Evolutionary conservation across 345 rosid species (phyloP).

Genomic region (Populus pruinosa): DNA sequence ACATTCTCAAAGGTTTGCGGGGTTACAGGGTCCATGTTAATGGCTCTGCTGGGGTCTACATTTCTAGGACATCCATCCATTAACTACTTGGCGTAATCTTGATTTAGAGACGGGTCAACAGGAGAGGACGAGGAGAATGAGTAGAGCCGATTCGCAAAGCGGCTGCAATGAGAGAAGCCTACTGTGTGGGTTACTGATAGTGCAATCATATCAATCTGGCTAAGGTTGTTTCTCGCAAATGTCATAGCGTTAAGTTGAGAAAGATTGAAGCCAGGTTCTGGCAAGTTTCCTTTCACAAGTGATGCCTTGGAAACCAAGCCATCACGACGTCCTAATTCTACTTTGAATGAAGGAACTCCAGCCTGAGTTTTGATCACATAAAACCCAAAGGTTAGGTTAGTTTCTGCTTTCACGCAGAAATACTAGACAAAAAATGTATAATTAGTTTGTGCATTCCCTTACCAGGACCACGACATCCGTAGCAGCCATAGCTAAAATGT

Average conservation of each 20-base stretch:
- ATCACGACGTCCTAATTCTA: conserved; percentile 83
- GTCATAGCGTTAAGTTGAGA: conserved; percentile 34
- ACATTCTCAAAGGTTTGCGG: conserved; percentile 55
- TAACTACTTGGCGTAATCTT: conserved; percentile 52
- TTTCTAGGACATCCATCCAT: conserved; percentile 47
- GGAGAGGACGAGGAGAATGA: conserved; percentile 48
- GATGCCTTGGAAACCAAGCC: conserved; percentile 64
- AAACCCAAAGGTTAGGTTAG: not conserved
- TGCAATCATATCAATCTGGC: conserved; percentile 70
- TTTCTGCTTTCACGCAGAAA: not conserved
- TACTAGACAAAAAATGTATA: not conserved
- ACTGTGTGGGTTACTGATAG: conserved; percentile 90
- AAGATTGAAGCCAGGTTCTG: conserved; percentile 55
- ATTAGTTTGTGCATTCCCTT: conserved; percentile 14
- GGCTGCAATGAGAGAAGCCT: conserved; percentile 80
- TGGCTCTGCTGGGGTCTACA: conserved; percentile 50
- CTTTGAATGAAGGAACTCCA: conserved; percentile 67
- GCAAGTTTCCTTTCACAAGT: conserved; percentile 60
- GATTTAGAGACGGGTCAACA: conserved; percentile 63
- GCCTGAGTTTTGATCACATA: conserved; percentile 35
- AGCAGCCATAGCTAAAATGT: conserved; percentile 68
- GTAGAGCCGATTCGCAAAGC: conserved; percentile 63
- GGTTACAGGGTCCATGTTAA: conserved; percentile 57
- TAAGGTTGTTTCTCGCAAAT: conserved; percentile 55
- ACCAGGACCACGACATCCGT: conserved; percentile 81